Percentiles rank a stretch among this genome's conserved stretches.
Evolutionary conservation across 2,329 filamentous ascomycete species (phyloP).

Genomic region (Cladosporium sp.): DNA sequence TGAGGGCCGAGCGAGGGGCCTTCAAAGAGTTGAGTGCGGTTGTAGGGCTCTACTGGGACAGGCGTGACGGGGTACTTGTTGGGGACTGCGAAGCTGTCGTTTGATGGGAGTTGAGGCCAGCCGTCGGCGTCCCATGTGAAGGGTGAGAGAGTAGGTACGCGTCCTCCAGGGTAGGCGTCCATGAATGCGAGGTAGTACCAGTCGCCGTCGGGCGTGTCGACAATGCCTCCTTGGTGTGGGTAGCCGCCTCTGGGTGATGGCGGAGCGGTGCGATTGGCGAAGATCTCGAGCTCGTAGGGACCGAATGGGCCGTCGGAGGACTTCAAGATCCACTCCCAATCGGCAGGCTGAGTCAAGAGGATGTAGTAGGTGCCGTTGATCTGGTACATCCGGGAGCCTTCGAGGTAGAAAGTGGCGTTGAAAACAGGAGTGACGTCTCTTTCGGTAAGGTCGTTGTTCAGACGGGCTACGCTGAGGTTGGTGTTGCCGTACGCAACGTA

Average conservation of each 20-base stretch:
- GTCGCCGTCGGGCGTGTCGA: slow-evolving; percentile 52
- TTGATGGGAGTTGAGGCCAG: slow-evolving; percentile 49
- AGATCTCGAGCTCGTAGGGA: slow-evolving; percentile 50
- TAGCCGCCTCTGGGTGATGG: slow-evolving; percentile 34
- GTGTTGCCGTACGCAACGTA: slow-evolving; percentile 58
- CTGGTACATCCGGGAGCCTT: slow-evolving; percentile 60
- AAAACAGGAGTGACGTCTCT: slow-evolving; percentile 50
- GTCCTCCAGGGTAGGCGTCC: slow-evolving; percentile 57
- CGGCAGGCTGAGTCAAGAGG: slow-evolving; percentile 49
- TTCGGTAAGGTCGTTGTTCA: slow-evolving; percentile 50
- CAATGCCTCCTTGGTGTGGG: slow-evolving; percentile 57
- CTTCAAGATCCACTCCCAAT: slow-evolving; percentile 52
- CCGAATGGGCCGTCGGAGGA: slow-evolving; percentile 51
- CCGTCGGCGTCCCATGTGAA: slow-evolving; percentile 55
- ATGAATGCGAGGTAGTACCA: slow-evolving; percentile 63
- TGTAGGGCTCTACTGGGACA: slow-evolving; percentile 35
- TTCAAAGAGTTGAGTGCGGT: slow-evolving; percentile 45
- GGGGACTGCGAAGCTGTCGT: slow-evolving; percentile 49
- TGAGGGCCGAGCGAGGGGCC: slow-evolving; percentile 45
- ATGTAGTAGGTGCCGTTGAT: slow-evolving; percentile 59
- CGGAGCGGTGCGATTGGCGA: slow-evolving; percentile 40
- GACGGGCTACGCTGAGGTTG: slow-evolving; percentile 52
- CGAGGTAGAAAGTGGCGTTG: slow-evolving; percentile 40
- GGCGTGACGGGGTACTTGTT: slow-evolving; percentile 34
- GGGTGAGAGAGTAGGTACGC: slow-evolving; percentile 59